Evolutionary conservation across 305 asterid genomes (phyloP), one percentile per base, ranked within the genome.

Genomic region (Ilex paraguariensis): DNA sequence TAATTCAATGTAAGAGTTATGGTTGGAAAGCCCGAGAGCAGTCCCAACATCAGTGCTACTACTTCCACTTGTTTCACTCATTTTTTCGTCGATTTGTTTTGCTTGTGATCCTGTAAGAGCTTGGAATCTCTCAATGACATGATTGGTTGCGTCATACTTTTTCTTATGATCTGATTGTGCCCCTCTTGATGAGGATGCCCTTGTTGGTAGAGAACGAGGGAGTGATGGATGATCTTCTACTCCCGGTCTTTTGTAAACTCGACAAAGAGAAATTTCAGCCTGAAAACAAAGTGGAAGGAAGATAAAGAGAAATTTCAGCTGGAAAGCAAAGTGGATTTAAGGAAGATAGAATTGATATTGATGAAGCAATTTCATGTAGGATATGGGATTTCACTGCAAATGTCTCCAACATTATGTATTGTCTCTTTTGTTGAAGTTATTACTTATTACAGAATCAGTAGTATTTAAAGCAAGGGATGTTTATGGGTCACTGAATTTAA

Each of bases 261-360:
- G 70, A 55, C 79, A 75, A 51, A 75, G 67, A 10, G 79, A 75
- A 50, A 75, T 75, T 52, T 75, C 79, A 21, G 73, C 79, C 78
- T 73, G 67, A 30, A 30, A 61, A 31, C 14, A 56, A 4, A 21
- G 28, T 21, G 28, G 28, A 21, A 21, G 28, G 28, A 21, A 21
- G 69, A 55, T 76, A 75, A 51, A 75, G 64, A 10, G 79, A 75
- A 50, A 75, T 75, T 51, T 75, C 79, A 17, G 73, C 79, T 74
- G 68, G 67, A 30, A 30, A 61, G 11, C 14, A 56, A 36, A 36
- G 1, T 36, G 8, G 42, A 36, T 2, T 36, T 4, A 36, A 36
- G 9, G 42, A 36, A 0, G 42, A 36, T 36, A 5, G 42, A 36
- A 4, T 36, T 36, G 42, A 36, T 36, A 36, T 36, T 5, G 9